Evolutionary conservation across 2,329 filamentous ascomycete species (phyloP).

Genomic region (Curvularia sp.): DNA sequence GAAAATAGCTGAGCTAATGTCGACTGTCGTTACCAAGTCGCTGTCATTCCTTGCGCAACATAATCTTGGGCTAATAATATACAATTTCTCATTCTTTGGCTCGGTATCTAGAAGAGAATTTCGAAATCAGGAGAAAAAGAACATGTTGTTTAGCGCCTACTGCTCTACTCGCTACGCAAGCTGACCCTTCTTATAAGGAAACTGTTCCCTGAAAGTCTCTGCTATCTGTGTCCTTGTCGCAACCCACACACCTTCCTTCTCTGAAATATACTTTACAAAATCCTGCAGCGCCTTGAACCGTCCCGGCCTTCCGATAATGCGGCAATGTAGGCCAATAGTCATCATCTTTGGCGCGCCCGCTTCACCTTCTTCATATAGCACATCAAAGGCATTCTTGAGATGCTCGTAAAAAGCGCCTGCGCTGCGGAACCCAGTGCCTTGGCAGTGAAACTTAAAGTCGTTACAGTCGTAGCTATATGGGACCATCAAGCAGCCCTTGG

Average conservation of each 20-base stretch:
- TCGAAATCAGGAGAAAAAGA: too few species aligned
- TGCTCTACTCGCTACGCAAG: slow-evolving; percentile 29
- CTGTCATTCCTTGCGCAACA: too few species aligned
- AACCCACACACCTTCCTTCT: slow-evolving; percentile 64
- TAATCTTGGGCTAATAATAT: too few species aligned
- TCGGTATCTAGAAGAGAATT: neutral
- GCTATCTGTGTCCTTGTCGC: slow-evolving; percentile 62
- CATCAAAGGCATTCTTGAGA: slow-evolving; percentile 61
- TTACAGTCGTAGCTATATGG: slow-evolving; percentile 64
- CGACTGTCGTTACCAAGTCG: too few species aligned
- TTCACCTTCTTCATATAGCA: slow-evolving; percentile 60
- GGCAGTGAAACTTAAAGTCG: slow-evolving; percentile 58
- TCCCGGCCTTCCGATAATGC: slow-evolving; percentile 61
- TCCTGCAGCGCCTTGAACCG: slow-evolving; percentile 59
- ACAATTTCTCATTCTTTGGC: neutral
- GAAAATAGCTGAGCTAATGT: too few species aligned
- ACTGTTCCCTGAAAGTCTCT: slow-evolving; percentile 56
- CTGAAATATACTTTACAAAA: slow-evolving; percentile 61
- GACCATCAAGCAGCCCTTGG: slow-evolving; percentile 62
- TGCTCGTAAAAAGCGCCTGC: slow-evolving; percentile 56
- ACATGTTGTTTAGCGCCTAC: neutral
- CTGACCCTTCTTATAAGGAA: slow-evolving; percentile 57
- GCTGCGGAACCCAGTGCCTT: slow-evolving; percentile 55
- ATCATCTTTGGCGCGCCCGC: slow-evolving; percentile 56
- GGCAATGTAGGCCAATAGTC: slow-evolving; percentile 63